Evolutionary conservation across 1,284 basidiomycete genomes (phyloP), one percentile per base, ranked within the genome.

Genomic region (Apiotrichum sp.): DNA sequence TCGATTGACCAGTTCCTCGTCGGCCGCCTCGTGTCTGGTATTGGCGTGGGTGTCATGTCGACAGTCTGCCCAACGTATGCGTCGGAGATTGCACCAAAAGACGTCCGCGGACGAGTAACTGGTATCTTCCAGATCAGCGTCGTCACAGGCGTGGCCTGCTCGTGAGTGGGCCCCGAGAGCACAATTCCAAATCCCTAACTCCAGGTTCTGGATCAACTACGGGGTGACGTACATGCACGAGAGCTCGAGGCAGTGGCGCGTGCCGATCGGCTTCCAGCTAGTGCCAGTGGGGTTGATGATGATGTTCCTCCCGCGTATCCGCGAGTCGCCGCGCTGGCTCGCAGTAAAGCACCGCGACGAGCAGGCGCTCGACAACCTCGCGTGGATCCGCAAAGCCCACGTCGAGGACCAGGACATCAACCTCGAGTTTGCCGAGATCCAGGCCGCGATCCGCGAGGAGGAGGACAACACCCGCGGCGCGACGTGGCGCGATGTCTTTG

Each of bases 61-160:
- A 79, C 79, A 3, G 73, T 84, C 5, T 80, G 83, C 8, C 88
- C 88, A 8, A 83, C 87, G 0, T 89, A 83, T 65, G 86, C 89
- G 2, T 85, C 85, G 1, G 88, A 89, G 71, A 88, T 87, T 68
- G 81, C 83, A 0, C 88, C 88, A 5, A 88, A 88, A 69, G 80
- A 86, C 34, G 86, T 84, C 49, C 78, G 83, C 83, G 69, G 79
- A 69, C 52, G 80, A 83, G 82, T 83, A 58, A 82, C 81, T 4
- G 85, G 86, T 43, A 67, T 87, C 33, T 89, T 90, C 80, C 88
- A 92, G 69, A 84, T 91, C 72, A 85, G 89, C 81, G 86, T 89
- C 47, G 70, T 73, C 49, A 65, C 72, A 57, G 72, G 72, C 41
- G 75, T 76, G 33, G 72, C 69, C 46, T 34, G 31, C 33, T 43